Percentiles rank a stretch among this genome's conserved stretches.
Conservation (phyloP, 441 rosid genomes). For the Hypseocharis bilobata region DNA sequence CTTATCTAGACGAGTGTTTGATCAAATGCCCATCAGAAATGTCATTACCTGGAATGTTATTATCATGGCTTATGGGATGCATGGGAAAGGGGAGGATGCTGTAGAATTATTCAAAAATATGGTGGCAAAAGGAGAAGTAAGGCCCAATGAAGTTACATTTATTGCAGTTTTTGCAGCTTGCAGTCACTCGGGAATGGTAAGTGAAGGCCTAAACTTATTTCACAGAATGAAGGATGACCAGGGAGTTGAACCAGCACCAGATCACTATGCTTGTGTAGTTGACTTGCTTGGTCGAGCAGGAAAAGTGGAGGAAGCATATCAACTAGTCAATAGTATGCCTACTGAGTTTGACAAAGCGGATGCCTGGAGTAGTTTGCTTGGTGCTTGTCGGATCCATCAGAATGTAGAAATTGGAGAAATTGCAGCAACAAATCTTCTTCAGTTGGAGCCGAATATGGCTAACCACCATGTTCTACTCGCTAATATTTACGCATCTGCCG, state of each 20-base stretch:
- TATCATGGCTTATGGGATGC: constrained; percentile 86
- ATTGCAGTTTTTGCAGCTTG: constrained; percentile 71
- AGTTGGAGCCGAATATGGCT: constrained; percentile 61
- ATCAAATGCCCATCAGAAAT: constrained; percentile 52
- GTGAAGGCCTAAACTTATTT: constrained; percentile 56
- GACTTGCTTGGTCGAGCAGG: constrained; percentile 86
- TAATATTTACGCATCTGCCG: constrained; percentile 54
- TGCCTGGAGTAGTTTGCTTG: constrained; percentile 88
- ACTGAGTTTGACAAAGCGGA: constrained; percentile 40
- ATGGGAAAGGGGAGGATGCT: constrained; percentile 62
- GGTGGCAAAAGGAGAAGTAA: constrained; percentile 35
- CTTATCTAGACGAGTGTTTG: constrained; percentile 45
- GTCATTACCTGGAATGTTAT: constrained; percentile 78
- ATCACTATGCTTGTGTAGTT: constrained; percentile 77
- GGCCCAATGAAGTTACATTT: constrained; percentile 67
- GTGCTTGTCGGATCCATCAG: constrained; percentile 57
- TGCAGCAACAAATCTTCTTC: constrained; percentile 53
- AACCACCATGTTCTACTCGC: constrained; percentile 67
- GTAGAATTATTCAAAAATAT: constrained; percentile 45
- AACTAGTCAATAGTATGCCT: constrained; percentile 44
- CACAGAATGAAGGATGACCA: constrained; percentile 49
- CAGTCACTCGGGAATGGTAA: constrained; percentile 78
- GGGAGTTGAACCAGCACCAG: constrained; percentile 49
- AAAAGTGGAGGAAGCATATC: constrained; percentile 53
- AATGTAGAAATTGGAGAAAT: constrained; percentile 70